phyloP scores from a whole-genome alignment of 371 early-diverging fungal genomes.

The Cokeromyces recurvatus region DNA sequence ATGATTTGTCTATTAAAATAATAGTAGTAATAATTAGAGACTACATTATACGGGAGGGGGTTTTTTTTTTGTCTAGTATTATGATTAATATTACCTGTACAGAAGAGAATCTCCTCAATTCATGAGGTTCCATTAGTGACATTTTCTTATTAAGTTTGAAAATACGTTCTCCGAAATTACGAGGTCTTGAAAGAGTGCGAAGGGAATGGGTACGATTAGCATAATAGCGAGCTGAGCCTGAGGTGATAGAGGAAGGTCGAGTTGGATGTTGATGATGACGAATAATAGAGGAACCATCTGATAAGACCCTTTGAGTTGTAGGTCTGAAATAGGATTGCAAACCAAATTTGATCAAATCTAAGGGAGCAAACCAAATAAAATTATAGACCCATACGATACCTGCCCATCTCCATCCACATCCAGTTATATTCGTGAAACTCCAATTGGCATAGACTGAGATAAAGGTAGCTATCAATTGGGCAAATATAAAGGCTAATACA shows the following conservation, averaged over 20 bases:
- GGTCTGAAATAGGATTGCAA: slow-evolving; percentile 48
- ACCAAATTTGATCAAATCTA: slow-evolving; percentile 66
- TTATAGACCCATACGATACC: slow-evolving; percentile 66
- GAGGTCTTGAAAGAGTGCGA: slow-evolving; percentile 31
- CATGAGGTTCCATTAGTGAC: slow-evolving; percentile 20
- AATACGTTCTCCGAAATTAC: slow-evolving; percentile 32
- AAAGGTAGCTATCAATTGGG: slow-evolving; percentile 50
- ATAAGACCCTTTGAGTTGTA: neutral
- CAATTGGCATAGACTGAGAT: slow-evolving; percentile 54
- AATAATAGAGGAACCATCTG: slow-evolving; percentile 10
- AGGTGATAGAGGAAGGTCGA: slow-evolving; percentile 30
- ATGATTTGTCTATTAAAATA: slow-evolving; percentile 14
- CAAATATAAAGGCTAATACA: slow-evolving; percentile 44
- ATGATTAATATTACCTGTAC: slow-evolving; percentile 24
- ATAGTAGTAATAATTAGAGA: neutral
- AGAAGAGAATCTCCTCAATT: slow-evolving; percentile 24
- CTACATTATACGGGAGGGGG: neutral
- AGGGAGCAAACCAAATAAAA: slow-evolving; percentile 63
- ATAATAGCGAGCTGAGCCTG: slow-evolving; percentile 40
- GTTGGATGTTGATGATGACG: slow-evolving; percentile 8
- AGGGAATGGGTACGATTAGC: slow-evolving; percentile 43
- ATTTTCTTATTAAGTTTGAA: slow-evolving; percentile 27
- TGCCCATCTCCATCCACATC: slow-evolving; percentile 51
- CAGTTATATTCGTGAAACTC: slow-evolving; percentile 48
- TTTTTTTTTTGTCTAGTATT: neutral